Base-by-base conservation (phyloP, 495 filamentous ascomycete genomes). In the Penicillium atrosanguineum region DNA sequence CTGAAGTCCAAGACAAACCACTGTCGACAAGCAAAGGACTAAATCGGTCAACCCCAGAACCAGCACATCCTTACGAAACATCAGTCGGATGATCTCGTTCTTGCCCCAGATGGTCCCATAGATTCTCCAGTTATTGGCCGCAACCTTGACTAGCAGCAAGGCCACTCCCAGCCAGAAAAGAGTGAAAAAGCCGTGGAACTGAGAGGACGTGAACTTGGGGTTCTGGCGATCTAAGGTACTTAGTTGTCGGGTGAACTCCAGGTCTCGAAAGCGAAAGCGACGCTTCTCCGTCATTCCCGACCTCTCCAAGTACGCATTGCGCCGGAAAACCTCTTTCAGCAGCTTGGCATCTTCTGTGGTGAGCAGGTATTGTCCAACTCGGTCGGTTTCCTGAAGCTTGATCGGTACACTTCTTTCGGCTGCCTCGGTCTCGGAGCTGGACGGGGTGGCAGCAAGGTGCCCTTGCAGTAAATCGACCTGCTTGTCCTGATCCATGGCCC, bases 161-260 rank as follows among this genome's bases (percentile, higher is more conserved):
- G 74, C 74, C 53, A 88, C 81, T 4, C 75, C 75, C 44, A 91
- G 76, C 80, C 87, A 91, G 68, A 90, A 89, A 6, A 91, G 77
- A 1, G 84, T 87, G 56, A 87, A 90, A 68, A 91, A 90, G 28
- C 87, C 87, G 59, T 87, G 81, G 55, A 89, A 90, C 8, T 82
- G 79, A 21, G 79, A 83, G 15, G 80, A 75, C 12, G 75, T 71
- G 12, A 74, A 76, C 1, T 65, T 65, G 6, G 76, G 73, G 67
- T 88, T 88, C 53, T 84, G 82, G 12, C 83, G 76, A 64, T 91
- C 87, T 57, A 91, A 90, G 6, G 83, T 72, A 0, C 86, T 85
- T 60, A 87, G 87, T 48, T 80, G 81, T 31, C 80, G 75, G 3
- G 85, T 89, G 62, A 89, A 89, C 16, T 86, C 79, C 37, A 87